Percentiles rank a stretch among this genome's conserved stretches.
phyloP scores from a whole-genome alignment of 495 filamentous ascomycete genomes.

The Bacidia gigantensis region DNA sequence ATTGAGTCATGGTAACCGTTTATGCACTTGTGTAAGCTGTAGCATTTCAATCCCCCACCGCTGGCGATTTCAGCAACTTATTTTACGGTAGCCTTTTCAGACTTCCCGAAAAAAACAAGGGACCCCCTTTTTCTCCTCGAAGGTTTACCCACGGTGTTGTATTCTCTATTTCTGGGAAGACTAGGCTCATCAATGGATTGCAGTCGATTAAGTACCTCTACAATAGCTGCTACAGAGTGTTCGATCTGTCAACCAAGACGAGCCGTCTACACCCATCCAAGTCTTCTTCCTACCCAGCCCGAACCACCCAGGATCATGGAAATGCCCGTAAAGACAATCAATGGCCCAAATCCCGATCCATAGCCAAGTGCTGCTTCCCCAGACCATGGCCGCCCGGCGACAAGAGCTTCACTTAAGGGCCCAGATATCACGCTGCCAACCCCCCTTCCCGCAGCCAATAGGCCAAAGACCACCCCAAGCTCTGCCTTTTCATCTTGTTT shows the following conservation, averaged over 20 bases:
- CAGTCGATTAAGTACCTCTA: too few species aligned
- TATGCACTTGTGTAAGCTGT: too few species aligned
- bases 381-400: conserved; percentile 25
- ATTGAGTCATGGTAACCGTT: background rate
- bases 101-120: too few species aligned
- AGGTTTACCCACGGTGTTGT: too few species aligned
- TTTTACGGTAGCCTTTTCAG: too few species aligned
- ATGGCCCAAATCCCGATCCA: conserved; percentile 27
- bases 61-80: too few species aligned
- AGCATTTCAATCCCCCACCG: too few species aligned
- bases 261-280: conserved; percentile 11
- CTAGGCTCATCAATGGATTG: too few species aligned
- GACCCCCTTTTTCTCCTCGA: too few species aligned
- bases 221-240: too few species aligned
- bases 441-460: conserved; percentile 48
- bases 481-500: conserved; percentile 33
- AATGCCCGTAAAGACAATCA: conserved; percentile 36
- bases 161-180: too few species aligned
- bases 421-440: conserved; percentile 51
- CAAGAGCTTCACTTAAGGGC: conserved; percentile 43
- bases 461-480: conserved; percentile 47
- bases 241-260: too few species aligned
- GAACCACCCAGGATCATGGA: conserved; percentile 15
- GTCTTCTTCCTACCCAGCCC: conserved; percentile 12
- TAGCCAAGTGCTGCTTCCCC: conserved; percentile 23